Base-by-base conservation (phyloP, 345 rosid genomes). In the Bretschneidera sinensis region DNA sequence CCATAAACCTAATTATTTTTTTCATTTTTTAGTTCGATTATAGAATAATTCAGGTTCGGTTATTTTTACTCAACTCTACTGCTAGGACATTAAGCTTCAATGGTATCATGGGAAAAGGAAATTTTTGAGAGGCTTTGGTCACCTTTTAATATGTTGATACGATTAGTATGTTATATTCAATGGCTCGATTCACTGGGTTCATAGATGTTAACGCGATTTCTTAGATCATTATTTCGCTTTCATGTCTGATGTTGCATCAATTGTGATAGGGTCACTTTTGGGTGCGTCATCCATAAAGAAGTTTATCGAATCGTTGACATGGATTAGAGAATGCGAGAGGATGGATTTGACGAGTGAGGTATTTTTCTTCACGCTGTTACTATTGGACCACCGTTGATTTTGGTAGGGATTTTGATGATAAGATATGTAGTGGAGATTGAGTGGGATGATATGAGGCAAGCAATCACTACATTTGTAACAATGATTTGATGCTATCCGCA, bases 371-470 rank as follows among this genome's bases (percentile, higher is more conserved):
- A 92, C 99, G 24, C 97, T 96, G 21, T 50, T 94, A 28, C 97
- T 20, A 96, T 94, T n/a, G 99, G 97, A 9, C 97, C 99, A 21
- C 99, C 96, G 31, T 54, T 94, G 80, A 79, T 94, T 1, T 45
- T 94, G 56, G 99, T 90, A 0, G 99, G 99, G 21, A 97, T 87
- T 60, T 22, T 94, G 84, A 94, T 94, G 99, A 94, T 94, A 97
- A 83, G 75, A 63, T 63, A 96, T 1, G 95, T 90, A 76, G 85
- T 72, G 75, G 99, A 94, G 66, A 81, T 94, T 2, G 78, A 94
- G 11, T 94, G 99, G 99, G 68, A 69, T 20, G 97, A 90, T 52
- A 94, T 94, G 99, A 82, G 78, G 60, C 71, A 89, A 31, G 99
- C 99, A 1, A 87, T 94, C 51, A 96, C 99, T 9, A 95, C 87